Evolutionary conservation across 306 rosid species (phyloP).

Genomic region (Sesbania bispinosa): DNA sequence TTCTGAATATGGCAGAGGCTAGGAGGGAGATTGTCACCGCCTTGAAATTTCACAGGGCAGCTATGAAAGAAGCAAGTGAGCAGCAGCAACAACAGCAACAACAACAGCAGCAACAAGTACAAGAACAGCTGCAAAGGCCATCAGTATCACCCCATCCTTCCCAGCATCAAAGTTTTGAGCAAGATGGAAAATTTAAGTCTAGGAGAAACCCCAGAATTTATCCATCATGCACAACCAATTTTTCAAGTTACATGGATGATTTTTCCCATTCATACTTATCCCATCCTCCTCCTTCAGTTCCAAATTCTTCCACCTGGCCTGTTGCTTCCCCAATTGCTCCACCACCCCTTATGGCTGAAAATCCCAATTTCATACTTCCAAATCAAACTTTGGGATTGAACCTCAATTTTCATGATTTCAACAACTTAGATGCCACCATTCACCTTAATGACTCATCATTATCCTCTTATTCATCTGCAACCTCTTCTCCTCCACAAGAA

Average conservation of each 20-base stretch:
- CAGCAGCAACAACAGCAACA: conserved; percentile 52
- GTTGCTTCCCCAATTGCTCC: conserved; percentile 37
- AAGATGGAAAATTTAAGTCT: conserved; percentile 49
- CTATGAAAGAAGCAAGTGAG: conserved; percentile 75
- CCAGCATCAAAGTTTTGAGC: conserved; percentile 41
- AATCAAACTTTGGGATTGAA: conserved; percentile 75
- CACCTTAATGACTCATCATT: conserved; percentile 38
- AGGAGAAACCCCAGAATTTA: conserved; percentile 52
- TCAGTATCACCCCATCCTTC: conserved; percentile 25
- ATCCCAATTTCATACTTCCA: conserved; percentile 62
- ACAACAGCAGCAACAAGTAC: conserved; percentile 23
- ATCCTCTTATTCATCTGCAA: conserved; percentile 35
- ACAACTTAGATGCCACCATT: conserved; percentile 44
- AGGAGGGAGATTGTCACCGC: conserved; percentile 89
- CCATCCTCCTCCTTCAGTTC: conserved; percentile 12
- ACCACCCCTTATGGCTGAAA: conserved; percentile 41
- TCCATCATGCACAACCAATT: conserved; percentile 44
- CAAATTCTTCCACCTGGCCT: conserved; percentile 42
- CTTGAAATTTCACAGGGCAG: conserved; percentile 82
- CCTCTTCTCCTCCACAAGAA: conserved; percentile 51
- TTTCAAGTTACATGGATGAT: conserved; percentile 34
- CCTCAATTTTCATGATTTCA: conserved; percentile 74
- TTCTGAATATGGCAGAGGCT: conserved; percentile 89
- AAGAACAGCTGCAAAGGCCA: conserved; percentile 25
- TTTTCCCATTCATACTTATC: conserved; percentile 33